These are phyloP conservation scores for Camellia sinensis DNA, from an alignment of 148 eudicot genomes.

Conservation along the genomic window DNA sequence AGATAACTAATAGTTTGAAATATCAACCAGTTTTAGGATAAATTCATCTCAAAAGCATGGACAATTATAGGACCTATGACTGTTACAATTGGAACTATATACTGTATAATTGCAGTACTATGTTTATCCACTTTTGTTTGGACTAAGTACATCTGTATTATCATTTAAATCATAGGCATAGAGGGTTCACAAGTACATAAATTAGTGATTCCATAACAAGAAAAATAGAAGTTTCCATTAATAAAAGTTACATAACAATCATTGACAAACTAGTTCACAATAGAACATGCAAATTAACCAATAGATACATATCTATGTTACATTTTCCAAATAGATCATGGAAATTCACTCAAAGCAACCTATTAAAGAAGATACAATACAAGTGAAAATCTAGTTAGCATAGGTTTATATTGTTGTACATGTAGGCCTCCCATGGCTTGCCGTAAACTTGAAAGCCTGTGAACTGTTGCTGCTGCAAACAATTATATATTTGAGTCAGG, in stretches of 20 bases:
- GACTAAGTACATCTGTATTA: neutral
- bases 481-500: neutral
- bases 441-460: slow-evolving; percentile 17
- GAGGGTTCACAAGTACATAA: neutral
- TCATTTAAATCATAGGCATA: neutral
- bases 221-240: neutral
- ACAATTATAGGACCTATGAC: neutral
- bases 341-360: neutral
- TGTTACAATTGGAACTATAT: neutral
- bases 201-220: neutral
- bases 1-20: neutral
- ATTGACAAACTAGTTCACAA: slow-evolving; percentile 2
- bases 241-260: slow-evolving; percentile 8
- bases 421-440: slow-evolving; percentile 22
- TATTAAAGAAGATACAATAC: neutral
- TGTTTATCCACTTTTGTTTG: slow-evolving; percentile 7
- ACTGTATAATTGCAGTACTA: neutral
- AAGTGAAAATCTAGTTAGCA: neutral
- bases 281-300: neutral
- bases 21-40: neutral
- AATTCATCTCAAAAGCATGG: neutral
- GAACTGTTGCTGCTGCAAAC: slow-evolving; percentile 26
- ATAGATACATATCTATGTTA: neutral
- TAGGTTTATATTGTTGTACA: slow-evolving; percentile 5
- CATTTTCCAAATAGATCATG: neutral